Evolutionary conservation across 2,329 filamentous ascomycete species (phyloP).

Genomic region (Cladosporium halotolerans): DNA sequence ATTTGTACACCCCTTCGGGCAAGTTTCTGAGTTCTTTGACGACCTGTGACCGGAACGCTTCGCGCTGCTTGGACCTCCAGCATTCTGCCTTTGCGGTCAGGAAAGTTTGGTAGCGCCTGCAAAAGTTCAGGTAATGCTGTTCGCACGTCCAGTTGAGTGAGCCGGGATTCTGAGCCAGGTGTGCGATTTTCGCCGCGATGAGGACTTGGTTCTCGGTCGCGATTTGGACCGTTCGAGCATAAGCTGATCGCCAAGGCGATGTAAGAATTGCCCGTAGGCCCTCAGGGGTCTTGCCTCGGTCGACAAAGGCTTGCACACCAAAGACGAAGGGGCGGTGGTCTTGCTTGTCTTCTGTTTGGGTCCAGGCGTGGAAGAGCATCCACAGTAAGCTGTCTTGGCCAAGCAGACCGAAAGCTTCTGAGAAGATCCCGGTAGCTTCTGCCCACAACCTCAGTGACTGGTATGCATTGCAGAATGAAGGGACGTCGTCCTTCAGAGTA

Average conservation of each 20-base stretch:
- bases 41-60: background rate
- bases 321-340: background rate
- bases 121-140: background rate
- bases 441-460: conserved; percentile 3
- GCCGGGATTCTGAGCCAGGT: background rate
- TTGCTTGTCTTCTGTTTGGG: background rate
- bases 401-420: background rate
- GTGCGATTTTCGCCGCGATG: background rate
- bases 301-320: background rate
- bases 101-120: background rate
- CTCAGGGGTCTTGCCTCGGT: background rate
- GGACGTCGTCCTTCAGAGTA: background rate
- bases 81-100: conserved; percentile 6
- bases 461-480: conserved; percentile 1
- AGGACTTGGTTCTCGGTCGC: background rate
- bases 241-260: background rate
- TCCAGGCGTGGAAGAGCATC: background rate
- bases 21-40: background rate
- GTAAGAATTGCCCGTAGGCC: background rate
- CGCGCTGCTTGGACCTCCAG: conserved; percentile 1
- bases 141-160: background rate
- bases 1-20: background rate
- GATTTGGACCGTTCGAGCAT: background rate
- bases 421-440: conserved; percentile 9
- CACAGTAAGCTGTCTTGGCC: background rate